phyloP scores from a whole-genome alignment of 148 eudicot species.

The Polygonum maritimum region DNA sequence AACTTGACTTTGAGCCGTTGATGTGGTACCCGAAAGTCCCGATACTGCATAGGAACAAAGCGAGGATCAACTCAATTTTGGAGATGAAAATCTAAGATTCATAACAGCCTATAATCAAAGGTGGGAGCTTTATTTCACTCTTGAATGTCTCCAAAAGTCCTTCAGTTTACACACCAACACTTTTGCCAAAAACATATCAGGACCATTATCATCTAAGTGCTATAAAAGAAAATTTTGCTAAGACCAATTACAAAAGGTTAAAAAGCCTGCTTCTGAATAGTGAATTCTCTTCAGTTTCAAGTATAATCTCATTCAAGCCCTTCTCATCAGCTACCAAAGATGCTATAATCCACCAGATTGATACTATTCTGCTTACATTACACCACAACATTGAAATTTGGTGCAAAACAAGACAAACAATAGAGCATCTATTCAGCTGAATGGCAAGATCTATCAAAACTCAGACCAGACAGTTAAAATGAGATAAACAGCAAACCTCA shows the following conservation, averaged over 20 bases:
- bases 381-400: not conserved
- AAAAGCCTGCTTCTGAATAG: not conserved
- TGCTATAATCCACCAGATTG: not conserved
- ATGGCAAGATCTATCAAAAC: not conserved
- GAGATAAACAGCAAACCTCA: not conserved
- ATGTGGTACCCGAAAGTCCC: slow-evolving; percentile 76
- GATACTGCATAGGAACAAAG: slow-evolving; percentile 40
- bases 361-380: not conserved
- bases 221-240: not conserved
- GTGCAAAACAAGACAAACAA: not conserved
- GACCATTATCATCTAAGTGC: not conserved
- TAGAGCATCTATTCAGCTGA: not conserved
- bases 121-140: not conserved
- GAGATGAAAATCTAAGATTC: not conserved
- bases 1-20: slow-evolving; percentile 75
- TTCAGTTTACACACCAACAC: not conserved
- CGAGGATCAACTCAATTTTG: not conserved
- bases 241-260: not conserved
- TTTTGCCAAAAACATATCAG: not conserved
- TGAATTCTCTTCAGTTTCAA: not conserved
- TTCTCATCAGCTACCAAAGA: not conserved
- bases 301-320: not conserved
- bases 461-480: not conserved
- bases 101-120: not conserved
- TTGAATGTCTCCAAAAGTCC: too few relatives aligned